These are phyloP conservation scores for Euphorbia tirucalli DNA, from an alignment of 345 rosid species.

Conservation along the genomic window DNA sequence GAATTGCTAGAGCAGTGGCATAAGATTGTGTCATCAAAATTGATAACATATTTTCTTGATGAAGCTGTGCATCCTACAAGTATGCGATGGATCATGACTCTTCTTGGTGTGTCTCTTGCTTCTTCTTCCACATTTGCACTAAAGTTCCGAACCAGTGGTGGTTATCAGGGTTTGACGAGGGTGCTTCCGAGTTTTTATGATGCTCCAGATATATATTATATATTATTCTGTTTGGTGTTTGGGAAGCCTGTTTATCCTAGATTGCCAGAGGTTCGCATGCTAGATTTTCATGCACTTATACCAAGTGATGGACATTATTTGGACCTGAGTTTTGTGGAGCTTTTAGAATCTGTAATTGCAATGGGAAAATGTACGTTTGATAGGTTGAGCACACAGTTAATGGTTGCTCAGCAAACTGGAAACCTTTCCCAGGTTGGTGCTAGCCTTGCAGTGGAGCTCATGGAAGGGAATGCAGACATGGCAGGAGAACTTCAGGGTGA, in stretches of 20 bases:
- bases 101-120: conserved; percentile 90
- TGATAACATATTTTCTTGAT: conserved; percentile 94
- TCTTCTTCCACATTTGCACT: conserved; percentile 93
- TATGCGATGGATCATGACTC: conserved; percentile 99
- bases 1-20: conserved; percentile 99
- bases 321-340: conserved; percentile 89
- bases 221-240: conserved; percentile 88
- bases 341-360: conserved; percentile 84
- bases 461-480: conserved; percentile 85
- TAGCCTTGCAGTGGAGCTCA: conserved; percentile 89
- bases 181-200: conserved; percentile 95
- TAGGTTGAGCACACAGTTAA: conserved; percentile 75
- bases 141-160: conserved; percentile 90
- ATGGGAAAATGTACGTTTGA: conserved; percentile 98
- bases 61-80: conserved; percentile 99
- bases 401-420: conserved; percentile 91
- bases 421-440: conserved; percentile 85
- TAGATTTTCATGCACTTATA: conserved; percentile 97
- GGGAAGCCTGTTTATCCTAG: conserved; percentile 97
- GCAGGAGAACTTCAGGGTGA: conserved; percentile 99
- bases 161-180: conserved; percentile 84
- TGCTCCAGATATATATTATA: conserved; percentile 97
- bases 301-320: conserved; percentile 75
- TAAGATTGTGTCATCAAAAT: conserved; percentile 94
- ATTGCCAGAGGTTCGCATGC: conserved; percentile 97